Percentiles rank a stretch among this genome's conserved stretches.
Conservation (phyloP, 148 eudicot genomes). For the Spergularia marina region DNA sequence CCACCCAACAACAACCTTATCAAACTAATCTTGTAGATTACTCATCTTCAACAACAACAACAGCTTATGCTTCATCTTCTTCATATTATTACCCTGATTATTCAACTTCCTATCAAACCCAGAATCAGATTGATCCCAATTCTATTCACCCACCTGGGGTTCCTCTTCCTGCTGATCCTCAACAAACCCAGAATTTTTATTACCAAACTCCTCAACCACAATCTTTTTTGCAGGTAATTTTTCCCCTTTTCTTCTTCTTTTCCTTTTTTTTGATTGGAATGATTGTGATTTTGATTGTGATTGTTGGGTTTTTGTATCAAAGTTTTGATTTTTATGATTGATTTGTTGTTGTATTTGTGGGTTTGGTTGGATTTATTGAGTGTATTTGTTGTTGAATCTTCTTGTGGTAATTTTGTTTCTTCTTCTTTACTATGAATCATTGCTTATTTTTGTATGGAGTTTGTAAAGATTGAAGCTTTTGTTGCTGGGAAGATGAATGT, state of each 20-base stretch:
- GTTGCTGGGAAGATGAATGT: neutral
- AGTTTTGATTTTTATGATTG: neutral
- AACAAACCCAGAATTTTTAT: constrained; percentile 31
- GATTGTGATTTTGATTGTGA: neutral
- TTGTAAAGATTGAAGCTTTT: neutral
- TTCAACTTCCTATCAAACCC: constrained; percentile 18
- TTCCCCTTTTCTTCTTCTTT: neutral
- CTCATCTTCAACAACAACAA: constrained; percentile 10
- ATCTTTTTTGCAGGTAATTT: constrained; percentile 24
- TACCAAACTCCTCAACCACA: constrained; percentile 20
- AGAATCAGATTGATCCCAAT: constrained; percentile 18
- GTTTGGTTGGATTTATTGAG: neutral
- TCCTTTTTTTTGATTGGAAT: neutral
- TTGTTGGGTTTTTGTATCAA: neutral
- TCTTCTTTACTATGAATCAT: neutral
- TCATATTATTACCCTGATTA: constrained; percentile 39
- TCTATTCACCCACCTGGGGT: constrained; percentile 24
- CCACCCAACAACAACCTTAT: constrained; percentile 23
- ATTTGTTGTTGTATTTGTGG: neutral
- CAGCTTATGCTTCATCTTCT: constrained; percentile 22
- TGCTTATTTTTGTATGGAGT: neutral
- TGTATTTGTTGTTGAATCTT: neutral
- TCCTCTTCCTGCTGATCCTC: constrained; percentile 25
- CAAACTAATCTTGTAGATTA: constrained; percentile 25
- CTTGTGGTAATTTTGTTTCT: neutral